phyloP scores from a whole-genome alignment of 2,329 filamentous ascomycete genomes.

The Fusarium nelsonii region DNA sequence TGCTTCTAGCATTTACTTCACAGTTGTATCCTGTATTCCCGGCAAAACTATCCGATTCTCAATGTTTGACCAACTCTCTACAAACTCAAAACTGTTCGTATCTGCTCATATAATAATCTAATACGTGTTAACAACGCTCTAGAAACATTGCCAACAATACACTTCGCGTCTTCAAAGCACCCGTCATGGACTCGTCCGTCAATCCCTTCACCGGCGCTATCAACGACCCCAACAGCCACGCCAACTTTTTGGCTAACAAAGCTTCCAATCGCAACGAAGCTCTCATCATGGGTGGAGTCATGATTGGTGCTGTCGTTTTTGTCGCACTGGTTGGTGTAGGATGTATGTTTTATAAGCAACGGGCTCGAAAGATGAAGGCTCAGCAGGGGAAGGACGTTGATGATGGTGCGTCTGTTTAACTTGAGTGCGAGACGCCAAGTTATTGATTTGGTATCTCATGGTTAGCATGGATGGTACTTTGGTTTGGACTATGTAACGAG shows the following conservation, averaged over 20 bases:
- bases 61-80: neutral
- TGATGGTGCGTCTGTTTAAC: conserved; percentile 12
- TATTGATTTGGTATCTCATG: too few species aligned
- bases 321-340: conserved; percentile 8
- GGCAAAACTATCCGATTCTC: neutral
- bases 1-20: neutral
- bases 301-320: conserved; percentile 22
- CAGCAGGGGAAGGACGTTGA: conserved; percentile 11
- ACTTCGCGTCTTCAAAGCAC: neutral
- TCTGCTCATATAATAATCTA: neutral
- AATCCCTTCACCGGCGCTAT: conserved; percentile 7
- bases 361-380: conserved; percentile 8
- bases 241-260: neutral
- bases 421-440: too few species aligned
- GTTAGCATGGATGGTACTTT: neutral
- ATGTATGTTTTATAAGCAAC: conserved; percentile 23
- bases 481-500: too few species aligned
- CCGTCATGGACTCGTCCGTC: conserved; percentile 27
- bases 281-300: conserved; percentile 16
- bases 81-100: conserved; percentile 12
- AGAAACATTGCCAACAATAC: neutral
- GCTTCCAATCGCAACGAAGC: conserved; percentile 5
- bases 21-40: neutral
- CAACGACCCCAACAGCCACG: neutral
- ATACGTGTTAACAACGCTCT: neutral